Base-by-base conservation (phyloP, 1,284 basidiomycete genomes). In the Marasmius sp. region DNA sequence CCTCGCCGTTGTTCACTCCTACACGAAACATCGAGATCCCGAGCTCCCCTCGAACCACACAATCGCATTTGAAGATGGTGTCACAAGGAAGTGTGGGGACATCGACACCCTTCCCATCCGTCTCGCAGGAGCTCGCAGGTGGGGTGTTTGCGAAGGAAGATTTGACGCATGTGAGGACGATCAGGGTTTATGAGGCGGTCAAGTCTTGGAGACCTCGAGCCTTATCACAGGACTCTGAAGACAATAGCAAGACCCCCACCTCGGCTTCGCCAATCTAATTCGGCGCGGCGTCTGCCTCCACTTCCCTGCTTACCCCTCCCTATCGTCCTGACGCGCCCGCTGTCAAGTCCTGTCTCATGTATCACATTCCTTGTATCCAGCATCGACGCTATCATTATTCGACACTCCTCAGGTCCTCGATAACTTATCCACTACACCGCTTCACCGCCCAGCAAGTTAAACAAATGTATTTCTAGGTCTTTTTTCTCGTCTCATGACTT, bases 151-250 rank as follows among this genome's bases (percentile, higher is more conserved):
- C 63, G 16, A 68, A 68, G 7, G 76, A 79, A 33, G 78, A 79
- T 54, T 74, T 84, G 49, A 77, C 79, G 8, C 80, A 84, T 64
- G 75, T 88, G 3, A 83, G 87, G 49, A 81, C 79, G 11, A 79
- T 89, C 62, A 79, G 79, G 39, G 82, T 89, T 9, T 91, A 80
- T 67, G 75, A 81, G 58, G 86, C 84, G 9, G 65, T 76, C 60
- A 82, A 81, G 67, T 20, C 48, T 36, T 39, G 48, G 41, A 18
- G 51, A 43, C 37, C 34, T 10, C 11, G 27, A 9, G 7, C 43
- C 12, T 27, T 41, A 16, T 43, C 41, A n/a, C 41, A 12, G 12
- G 6, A 43, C 11, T 47, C 45, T 14, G 45, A 27, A 27, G 27
- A 47, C 45, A n/a, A 47, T n/a, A 47, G n/a, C 16, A 47, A 47